Evolutionary conservation across 257 asterid genomes (phyloP).

Genomic region (Solanum pimpinellifolium): DNA sequence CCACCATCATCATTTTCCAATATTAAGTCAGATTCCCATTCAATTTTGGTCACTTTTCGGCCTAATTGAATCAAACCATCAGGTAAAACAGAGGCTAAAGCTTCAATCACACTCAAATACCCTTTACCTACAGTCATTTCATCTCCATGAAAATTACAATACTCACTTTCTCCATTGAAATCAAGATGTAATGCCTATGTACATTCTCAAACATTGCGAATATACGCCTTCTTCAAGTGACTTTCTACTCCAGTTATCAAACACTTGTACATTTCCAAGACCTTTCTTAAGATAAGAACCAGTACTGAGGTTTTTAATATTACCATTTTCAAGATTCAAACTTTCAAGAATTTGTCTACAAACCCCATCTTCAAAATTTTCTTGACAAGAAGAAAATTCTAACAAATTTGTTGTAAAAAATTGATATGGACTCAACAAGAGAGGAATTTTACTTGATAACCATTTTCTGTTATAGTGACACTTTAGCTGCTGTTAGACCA

Average conservation of each 20-base stretch:
- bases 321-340: conserved; percentile 2
- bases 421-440: conserved; percentile 45
- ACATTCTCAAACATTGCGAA: conserved; percentile 62
- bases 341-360: not conserved
- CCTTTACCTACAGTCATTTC: conserved; percentile 21
- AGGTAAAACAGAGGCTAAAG: conserved; percentile 59
- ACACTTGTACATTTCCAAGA: conserved; percentile 15
- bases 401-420: conserved; percentile 47
- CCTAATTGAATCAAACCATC: conserved; percentile 49
- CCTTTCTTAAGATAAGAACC: conserved; percentile 7
- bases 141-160: conserved; percentile 65
- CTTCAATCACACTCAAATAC: conserved; percentile 36
- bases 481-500: conserved; percentile 71
- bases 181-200: conserved; percentile 59
- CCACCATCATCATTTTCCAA: not conserved
- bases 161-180: conserved; percentile 61
- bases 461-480: conserved; percentile 24
- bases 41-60: conserved; percentile 38
- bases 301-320: not conserved
- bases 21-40: conserved; percentile 31
- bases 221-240: conserved; percentile 25
- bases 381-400: conserved; percentile 15
- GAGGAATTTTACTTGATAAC: conserved; percentile 27
- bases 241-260: not conserved
- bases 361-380: not conserved